phyloP scores from a whole-genome alignment of 163 green algal genomes.

The Scenedesmus sp. region DNA sequence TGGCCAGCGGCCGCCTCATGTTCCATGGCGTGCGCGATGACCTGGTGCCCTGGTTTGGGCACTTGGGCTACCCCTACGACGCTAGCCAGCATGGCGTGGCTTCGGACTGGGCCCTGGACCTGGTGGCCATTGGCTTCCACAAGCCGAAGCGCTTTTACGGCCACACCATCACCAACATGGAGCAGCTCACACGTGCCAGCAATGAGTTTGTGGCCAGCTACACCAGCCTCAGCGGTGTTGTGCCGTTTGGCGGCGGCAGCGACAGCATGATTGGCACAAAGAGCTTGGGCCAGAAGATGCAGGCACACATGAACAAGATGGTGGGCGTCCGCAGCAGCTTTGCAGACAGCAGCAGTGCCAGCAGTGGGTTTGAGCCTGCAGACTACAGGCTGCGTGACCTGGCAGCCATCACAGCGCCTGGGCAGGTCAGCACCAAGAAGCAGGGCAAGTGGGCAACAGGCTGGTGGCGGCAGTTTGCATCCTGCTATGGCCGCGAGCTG shows the following conservation, averaged over 20 bases:
- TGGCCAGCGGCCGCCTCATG: conserved; percentile 74
- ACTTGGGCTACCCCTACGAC: conserved; percentile 70
- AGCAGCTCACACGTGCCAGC: conserved; percentile 54
- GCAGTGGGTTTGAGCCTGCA: background rate
- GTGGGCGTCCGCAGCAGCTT: conserved; percentile 1
- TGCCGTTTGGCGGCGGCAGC: background rate
- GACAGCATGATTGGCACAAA: conserved; percentile 39
- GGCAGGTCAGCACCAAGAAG: background rate
- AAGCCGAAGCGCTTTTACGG: conserved; percentile 67
- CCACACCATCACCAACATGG: conserved; percentile 56
- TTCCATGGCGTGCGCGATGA: conserved; percentile 68
- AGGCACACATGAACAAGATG: conserved; percentile 36
- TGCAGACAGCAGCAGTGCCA: background rate
- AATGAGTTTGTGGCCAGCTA: conserved; percentile 55
- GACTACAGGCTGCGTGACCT: background rate
- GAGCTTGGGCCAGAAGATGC: conserved; percentile 39
- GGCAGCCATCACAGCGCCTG: background rate
- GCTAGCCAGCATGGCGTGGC: conserved; percentile 61
- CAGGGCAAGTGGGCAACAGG: conserved; percentile 46
- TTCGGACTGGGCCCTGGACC: conserved; percentile 74
- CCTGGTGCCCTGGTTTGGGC: conserved; percentile 72
- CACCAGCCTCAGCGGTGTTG: conserved; percentile 36
- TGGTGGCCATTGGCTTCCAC: conserved; percentile 71
- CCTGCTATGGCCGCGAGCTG: conserved; percentile 52
- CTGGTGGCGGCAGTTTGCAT: conserved; percentile 53